These are phyloP conservation scores for Tetrahymena thermophila DNA, from an alignment of 73 alveolate genomes.

Conservation along the genomic window DNA sequence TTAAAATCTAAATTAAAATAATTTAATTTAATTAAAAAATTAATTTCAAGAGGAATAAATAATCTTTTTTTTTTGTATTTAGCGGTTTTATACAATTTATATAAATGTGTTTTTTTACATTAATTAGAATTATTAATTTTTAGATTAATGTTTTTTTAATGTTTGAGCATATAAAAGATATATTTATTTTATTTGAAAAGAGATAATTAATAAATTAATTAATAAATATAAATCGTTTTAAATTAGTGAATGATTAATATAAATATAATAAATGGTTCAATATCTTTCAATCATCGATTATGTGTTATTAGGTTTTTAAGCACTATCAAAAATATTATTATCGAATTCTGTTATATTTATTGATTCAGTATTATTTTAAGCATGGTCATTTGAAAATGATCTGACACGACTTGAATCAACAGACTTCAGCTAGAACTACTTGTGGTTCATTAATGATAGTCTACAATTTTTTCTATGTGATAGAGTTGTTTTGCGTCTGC, in stretches of 20 bases:
- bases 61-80: too few species aligned
- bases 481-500: background rate
- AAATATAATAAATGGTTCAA: background rate
- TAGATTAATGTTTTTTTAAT: too few species aligned
- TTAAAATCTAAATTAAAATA: too few species aligned
- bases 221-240: too few species aligned
- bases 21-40: too few species aligned
- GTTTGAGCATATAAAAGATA: too few species aligned
- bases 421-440: background rate
- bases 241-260: background rate
- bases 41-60: too few species aligned
- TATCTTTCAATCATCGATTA: background rate
- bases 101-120: too few species aligned
- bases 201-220: too few species aligned
- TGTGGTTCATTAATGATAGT: background rate
- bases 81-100: too few species aligned
- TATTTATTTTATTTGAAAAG: background rate
- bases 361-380: background rate
- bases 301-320: background rate
- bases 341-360: background rate
- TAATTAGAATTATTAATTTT: too few species aligned
- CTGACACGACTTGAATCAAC: background rate
- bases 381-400: background rate
- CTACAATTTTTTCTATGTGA: background rate
- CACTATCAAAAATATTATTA: background rate